Conservation (phyloP, 2,329 filamentous ascomycete species). For the Venturia oleaginea region DNA sequence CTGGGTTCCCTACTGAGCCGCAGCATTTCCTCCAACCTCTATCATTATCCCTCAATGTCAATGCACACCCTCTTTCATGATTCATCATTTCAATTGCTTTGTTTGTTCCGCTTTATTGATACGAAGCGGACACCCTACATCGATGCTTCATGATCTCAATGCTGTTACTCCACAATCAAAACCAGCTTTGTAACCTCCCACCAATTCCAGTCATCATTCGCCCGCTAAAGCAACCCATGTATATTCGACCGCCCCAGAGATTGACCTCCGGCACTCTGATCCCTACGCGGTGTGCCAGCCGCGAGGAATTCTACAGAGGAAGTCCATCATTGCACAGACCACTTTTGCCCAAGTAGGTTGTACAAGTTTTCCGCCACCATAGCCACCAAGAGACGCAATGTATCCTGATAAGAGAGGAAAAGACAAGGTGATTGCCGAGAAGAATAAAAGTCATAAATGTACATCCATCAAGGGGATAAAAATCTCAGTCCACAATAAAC, state of each 20-base stretch:
- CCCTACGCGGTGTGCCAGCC: not conserved
- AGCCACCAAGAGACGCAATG: not conserved
- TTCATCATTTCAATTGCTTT: not conserved
- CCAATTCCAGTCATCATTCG: not conserved
- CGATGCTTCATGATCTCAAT: not conserved
- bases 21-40: too few relatives aligned
- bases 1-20: too few relatives aligned
- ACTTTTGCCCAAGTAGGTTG: not conserved
- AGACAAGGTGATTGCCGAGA: not conserved
- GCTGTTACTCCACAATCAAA: not conserved
- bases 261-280: not conserved
- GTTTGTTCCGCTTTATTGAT: not conserved
- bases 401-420: not conserved
- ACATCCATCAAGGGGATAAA: not conserved
- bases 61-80: too few relatives aligned
- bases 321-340: not conserved
- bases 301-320: not conserved
- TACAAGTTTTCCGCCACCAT: not conserved
- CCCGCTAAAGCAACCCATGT: constrained; percentile 1
- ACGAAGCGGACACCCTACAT: not conserved
- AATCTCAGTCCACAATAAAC: not conserved
- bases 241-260: not conserved
- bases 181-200: not conserved
- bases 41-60: too few relatives aligned
- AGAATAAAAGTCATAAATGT: not conserved